Evolutionary conservation across 192 early-diverging fungal species (phyloP).

Genomic region (Coemansia reversa): DNA sequence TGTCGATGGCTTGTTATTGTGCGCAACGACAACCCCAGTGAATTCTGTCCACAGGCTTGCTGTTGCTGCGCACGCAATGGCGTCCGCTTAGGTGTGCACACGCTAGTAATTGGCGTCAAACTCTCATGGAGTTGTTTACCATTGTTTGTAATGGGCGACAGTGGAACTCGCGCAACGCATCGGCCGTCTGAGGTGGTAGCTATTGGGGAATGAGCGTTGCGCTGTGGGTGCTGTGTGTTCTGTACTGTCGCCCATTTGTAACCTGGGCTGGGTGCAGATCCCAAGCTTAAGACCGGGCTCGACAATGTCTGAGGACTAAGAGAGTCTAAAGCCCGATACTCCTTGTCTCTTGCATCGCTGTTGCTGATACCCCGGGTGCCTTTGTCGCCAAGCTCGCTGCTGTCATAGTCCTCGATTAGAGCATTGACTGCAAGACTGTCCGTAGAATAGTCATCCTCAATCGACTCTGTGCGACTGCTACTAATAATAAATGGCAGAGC

Average conservation of each 20-base stretch:
- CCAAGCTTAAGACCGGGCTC: constrained; percentile 30
- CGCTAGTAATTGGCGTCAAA: too few relatives aligned
- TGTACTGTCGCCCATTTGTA: neutral
- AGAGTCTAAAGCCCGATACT: too few relatives aligned
- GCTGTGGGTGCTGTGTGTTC: neutral
- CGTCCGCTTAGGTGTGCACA: neutral
- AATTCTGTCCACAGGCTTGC: neutral
- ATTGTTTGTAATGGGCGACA: too few relatives aligned
- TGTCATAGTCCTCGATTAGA: constrained; percentile 8
- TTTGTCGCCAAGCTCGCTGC: constrained; percentile 5
- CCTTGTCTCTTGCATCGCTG: neutral
- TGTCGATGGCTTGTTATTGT: constrained; percentile 22
- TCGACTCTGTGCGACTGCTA: constrained; percentile 40
- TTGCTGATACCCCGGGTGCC: neutral
- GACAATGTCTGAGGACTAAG: constrained; percentile 26
- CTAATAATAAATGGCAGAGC: neutral
- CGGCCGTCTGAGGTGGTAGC: neutral
- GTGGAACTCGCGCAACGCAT: too few relatives aligned
- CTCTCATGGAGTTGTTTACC: too few relatives aligned
- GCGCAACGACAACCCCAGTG: constrained; percentile 10
- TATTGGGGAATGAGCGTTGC: neutral
- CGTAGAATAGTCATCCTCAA: constrained; percentile 30
- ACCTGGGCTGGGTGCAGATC: constrained; percentile 5
- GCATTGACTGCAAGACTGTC: neutral
- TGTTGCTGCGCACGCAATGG: too few relatives aligned